Percentiles rank a stretch among this genome's conserved stretches.
Conservation (phyloP, 305 asterid genomes). For the Fraxinus baroniana region DNA sequence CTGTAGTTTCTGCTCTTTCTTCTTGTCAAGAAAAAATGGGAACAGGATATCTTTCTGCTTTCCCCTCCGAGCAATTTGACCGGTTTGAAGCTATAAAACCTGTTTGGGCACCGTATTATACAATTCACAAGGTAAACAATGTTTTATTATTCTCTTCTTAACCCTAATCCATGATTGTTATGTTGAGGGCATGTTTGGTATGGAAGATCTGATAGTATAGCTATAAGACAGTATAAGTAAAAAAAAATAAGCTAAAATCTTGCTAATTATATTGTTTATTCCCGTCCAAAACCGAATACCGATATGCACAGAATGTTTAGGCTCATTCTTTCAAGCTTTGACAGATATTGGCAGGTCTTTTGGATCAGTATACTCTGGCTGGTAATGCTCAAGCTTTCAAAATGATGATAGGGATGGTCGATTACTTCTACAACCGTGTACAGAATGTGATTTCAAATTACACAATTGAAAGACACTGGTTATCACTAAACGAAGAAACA, state of each 20-base stretch:
- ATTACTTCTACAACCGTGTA: slow-evolving; percentile 80
- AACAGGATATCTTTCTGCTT: slow-evolving; percentile 85
- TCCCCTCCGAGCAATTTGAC: slow-evolving; percentile 69
- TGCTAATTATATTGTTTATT: not conserved
- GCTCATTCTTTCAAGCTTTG: slow-evolving; percentile 11
- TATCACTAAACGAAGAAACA: slow-evolving; percentile 68
- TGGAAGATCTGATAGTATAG: not conserved
- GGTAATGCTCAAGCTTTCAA: slow-evolving; percentile 66
- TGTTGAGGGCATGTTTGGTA: not conserved
- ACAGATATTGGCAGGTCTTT: slow-evolving; percentile 87
- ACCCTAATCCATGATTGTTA: not conserved
- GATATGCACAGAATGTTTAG: not conserved
- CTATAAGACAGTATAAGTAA: not conserved
- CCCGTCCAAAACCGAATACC: not conserved
- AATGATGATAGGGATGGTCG: slow-evolving; percentile 67
- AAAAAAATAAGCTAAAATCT: not conserved
- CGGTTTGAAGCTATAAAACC: slow-evolving; percentile 63
- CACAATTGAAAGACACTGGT: slow-evolving; percentile 72
- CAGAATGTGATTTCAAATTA: slow-evolving; percentile 62
- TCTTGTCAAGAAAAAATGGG: slow-evolving; percentile 70
- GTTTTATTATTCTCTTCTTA: not conserved
- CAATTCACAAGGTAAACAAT: slow-evolving; percentile 67
- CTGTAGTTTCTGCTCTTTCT: slow-evolving; percentile 55
- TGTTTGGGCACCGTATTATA: slow-evolving; percentile 94
- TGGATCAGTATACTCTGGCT: slow-evolving; percentile 72